Conservation (phyloP, 805 yeast genomes). For the Kluyveromyces wickerhamii region DNA sequence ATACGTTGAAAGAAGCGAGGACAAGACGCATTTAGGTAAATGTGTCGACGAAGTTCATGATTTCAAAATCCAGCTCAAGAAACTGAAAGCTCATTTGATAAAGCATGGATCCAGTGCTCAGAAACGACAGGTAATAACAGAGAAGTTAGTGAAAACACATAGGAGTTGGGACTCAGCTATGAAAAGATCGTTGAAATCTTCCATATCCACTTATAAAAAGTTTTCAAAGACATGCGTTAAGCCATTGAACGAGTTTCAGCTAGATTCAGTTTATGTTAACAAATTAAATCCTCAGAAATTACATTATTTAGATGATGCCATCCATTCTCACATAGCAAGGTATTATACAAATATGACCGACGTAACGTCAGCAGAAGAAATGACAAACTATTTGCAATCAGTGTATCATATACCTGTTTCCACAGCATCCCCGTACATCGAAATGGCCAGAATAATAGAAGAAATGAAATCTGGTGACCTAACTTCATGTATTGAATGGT, state of each 20-base stretch:
- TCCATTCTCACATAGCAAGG: constrained; percentile 40
- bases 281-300: constrained; percentile 20
- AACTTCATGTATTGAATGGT: constrained; percentile 45
- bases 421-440: constrained; percentile 31
- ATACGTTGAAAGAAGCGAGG: constrained; percentile 11
- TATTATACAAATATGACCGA: constrained; percentile 33
- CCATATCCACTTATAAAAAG: constrained; percentile 20
- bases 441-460: constrained; percentile 36
- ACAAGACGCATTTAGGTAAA: constrained; percentile 16
- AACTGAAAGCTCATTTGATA: constrained; percentile 36
- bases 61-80: constrained; percentile 32
- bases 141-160: constrained; percentile 23
- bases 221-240: constrained; percentile 24
- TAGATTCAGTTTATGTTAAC: constrained; percentile 30
- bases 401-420: constrained; percentile 24
- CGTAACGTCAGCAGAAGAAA: constrained; percentile 16
- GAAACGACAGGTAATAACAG: constrained; percentile 22
- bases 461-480: constrained; percentile 32
- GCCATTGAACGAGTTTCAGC: constrained; percentile 27
- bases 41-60: constrained; percentile 28
- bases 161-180: constrained; percentile 27
- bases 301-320: constrained; percentile 33
- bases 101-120: constrained; percentile 21
- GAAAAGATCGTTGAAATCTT: constrained; percentile 22
- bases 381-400: constrained; percentile 25